phyloP scores from a whole-genome alignment of 2,329 filamentous ascomycete genomes.

The Colletotrichum brevisporum region DNA sequence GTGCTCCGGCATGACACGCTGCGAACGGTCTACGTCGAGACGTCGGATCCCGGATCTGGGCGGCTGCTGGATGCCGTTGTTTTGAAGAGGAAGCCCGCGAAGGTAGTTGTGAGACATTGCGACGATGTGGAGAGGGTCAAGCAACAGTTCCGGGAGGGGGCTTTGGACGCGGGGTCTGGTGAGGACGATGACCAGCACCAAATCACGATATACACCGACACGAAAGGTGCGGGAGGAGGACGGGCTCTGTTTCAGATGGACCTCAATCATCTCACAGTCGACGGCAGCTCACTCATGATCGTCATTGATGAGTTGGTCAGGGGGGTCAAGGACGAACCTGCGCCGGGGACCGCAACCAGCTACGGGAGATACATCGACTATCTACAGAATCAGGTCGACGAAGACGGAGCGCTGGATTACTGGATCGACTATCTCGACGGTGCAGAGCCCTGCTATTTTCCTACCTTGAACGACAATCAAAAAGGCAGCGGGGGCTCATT shows the following conservation, averaged over 20 bases:
- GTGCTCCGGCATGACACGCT: slow-evolving; percentile 40
- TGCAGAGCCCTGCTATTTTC: slow-evolving; percentile 43
- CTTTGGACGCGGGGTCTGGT: background rate
- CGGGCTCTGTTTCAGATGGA: slow-evolving; percentile 16
- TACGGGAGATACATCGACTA: slow-evolving; percentile 43
- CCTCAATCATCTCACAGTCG: slow-evolving; percentile 31
- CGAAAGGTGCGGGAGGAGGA: background rate
- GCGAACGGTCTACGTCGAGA: slow-evolving; percentile 30
- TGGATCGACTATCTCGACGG: slow-evolving; percentile 43
- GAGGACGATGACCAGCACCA: slow-evolving; percentile 9
- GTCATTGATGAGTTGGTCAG: slow-evolving; percentile 20
- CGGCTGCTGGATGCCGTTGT: slow-evolving; percentile 29
- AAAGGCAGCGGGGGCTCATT: slow-evolving; percentile 3
- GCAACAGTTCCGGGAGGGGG: slow-evolving; percentile 9
- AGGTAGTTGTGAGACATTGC: slow-evolving; percentile 29
- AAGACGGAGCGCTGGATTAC: slow-evolving; percentile 40
- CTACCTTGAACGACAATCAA: slow-evolving; percentile 30
- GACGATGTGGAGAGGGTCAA: slow-evolving; percentile 1
- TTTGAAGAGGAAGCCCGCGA: slow-evolving; percentile 28
- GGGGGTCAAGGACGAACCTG: background rate
- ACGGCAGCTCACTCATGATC: slow-evolving; percentile 33
- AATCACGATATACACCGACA: slow-evolving; percentile 14
- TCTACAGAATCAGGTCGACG: slow-evolving; percentile 32
- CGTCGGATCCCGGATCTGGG: slow-evolving; percentile 2
- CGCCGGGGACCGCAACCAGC: slow-evolving; percentile 1